Percentiles rank a stretch among this genome's conserved stretches.
Conservation (phyloP, 2,329 filamentous ascomycete genomes). For the Hymenoscyphus scutula region DNA sequence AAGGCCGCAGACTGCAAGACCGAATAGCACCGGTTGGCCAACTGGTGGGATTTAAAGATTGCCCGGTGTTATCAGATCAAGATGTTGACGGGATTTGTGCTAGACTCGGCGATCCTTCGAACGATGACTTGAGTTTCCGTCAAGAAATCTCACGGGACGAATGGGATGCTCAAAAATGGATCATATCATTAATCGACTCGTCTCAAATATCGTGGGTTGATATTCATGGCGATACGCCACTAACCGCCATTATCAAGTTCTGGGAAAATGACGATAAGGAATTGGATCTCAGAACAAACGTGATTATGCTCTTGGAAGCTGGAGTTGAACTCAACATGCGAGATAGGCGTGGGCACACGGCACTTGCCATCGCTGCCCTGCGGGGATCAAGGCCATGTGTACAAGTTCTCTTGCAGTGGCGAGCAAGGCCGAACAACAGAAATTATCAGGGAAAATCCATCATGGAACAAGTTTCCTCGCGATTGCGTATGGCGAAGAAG, state of each 20-base stretch:
- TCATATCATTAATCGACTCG: background rate
- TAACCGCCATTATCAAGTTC: background rate
- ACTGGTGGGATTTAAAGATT: background rate
- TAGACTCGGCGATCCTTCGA: background rate
- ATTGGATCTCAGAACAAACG: background rate
- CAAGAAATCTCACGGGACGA: background rate
- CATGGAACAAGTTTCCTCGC: background rate
- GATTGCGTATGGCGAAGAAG: background rate
- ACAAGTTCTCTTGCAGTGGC: background rate
- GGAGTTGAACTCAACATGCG: background rate
- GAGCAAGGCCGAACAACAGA: background rate
- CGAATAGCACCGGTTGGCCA: background rate
- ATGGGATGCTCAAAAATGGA: background rate
- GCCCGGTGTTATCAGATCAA: background rate
- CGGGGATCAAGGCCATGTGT: conserved; percentile 1
- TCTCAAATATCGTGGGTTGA: background rate
- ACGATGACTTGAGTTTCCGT: background rate
- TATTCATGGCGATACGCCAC: conserved; percentile 4
- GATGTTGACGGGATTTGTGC: background rate
- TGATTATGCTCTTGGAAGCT: background rate
- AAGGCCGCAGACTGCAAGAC: background rate
- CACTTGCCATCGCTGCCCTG: background rate
- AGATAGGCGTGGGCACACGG: conserved; percentile 3
- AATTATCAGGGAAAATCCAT: conserved; percentile 5
- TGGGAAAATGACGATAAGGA: background rate